Base-by-base conservation (phyloP, 257 asterid genomes). In the Craterostigma plantagineum region DNA sequence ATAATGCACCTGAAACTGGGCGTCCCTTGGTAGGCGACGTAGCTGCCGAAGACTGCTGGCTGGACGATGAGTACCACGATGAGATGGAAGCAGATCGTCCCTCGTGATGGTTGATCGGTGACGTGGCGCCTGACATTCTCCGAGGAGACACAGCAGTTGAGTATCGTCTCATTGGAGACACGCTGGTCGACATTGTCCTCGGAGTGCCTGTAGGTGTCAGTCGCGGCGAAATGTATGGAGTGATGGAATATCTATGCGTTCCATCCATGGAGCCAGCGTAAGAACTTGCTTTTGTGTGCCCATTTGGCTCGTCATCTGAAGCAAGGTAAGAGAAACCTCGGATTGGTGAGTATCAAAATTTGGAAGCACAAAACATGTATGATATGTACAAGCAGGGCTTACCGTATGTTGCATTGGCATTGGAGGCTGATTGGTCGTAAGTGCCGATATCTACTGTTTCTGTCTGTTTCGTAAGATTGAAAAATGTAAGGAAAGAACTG, bases 1-100 rank as follows among this genome's bases (percentile, higher is more conserved):
- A 23, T n/a, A n/a, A n/a, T n/a, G n/a, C 18, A 81, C 94, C 92
- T 74, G 81, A 57, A 43, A 67, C 16, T 9, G 82, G 58, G 47
- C 68, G 75, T 13, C 67, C 71, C 10, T 60, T 71, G 40, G 92
- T 81, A 51, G 94, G 92, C 45, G 94, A 81, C 70, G 61, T 81
- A 17, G 94, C 80, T 16, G 92, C 90, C 35, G 94, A 75, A 18
- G 92, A 81, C 57, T 68, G 92, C 56, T 74, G 84, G 61, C 92
- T 77, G 44, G 92, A 81, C 10, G 94, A 79, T 40, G 56, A 72
- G 68, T 62, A 72, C 14, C 92, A 66, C 34, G 94, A 81, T 48
- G 78, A 51, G 30, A 23, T 76, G 36, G 70, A 49, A 46, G 90
- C 59, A 36, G 72, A 84, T 35, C 77, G 65, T 18, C 65, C 59